Conservation (phyloP, 2,329 filamentous ascomycete genomes). For the Xylariaceae sp. region DNA sequence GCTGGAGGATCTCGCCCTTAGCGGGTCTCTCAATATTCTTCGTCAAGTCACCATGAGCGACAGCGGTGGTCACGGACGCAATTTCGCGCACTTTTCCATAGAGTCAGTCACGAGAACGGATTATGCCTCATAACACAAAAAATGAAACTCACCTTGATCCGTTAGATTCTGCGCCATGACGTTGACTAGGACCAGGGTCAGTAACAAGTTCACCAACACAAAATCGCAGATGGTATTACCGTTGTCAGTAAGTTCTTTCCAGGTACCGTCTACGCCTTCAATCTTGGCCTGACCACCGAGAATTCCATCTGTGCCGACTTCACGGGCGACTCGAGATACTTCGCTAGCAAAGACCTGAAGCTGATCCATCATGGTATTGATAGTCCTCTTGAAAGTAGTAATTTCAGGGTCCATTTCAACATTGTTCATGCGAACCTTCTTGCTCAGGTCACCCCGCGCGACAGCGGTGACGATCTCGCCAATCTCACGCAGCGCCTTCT, state of each 20-base stretch:
- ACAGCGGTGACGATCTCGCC: slow-evolving; percentile 96
- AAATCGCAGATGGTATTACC: slow-evolving; percentile 39
- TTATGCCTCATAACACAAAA: background rate
- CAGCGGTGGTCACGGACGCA: slow-evolving; percentile 75
- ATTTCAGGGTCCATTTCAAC: slow-evolving; percentile 98
- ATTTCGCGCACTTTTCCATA: slow-evolving; percentile 66
- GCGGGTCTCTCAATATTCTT: slow-evolving; percentile 80
- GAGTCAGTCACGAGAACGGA: slow-evolving; percentile 5
- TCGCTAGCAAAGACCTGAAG: slow-evolving; percentile 94
- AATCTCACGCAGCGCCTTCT: slow-evolving; percentile 93
- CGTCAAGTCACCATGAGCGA: slow-evolving; percentile 75
- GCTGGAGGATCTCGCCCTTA: slow-evolving; percentile 73
- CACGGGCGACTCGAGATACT: slow-evolving; percentile 87
- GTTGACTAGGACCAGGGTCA: slow-evolving; percentile 52
- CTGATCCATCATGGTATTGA: slow-evolving; percentile 99
- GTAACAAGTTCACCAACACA: slow-evolving; percentile 19
- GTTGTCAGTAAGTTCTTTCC: slow-evolving; percentile 93
- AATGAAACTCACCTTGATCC: slow-evolving; percentile 53
- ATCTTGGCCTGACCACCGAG: slow-evolving; percentile 92
- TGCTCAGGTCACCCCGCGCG: slow-evolving; percentile 89
- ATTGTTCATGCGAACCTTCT: slow-evolving; percentile 92
- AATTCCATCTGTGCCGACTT: slow-evolving; percentile 93
- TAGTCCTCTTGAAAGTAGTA: slow-evolving; percentile 93
- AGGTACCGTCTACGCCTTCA: slow-evolving; percentile 89
- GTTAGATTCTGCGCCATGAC: slow-evolving; percentile 80